Conservation (phyloP, 2,329 filamentous ascomycete species). For the Neophaeococcomyces aloes region DNA sequence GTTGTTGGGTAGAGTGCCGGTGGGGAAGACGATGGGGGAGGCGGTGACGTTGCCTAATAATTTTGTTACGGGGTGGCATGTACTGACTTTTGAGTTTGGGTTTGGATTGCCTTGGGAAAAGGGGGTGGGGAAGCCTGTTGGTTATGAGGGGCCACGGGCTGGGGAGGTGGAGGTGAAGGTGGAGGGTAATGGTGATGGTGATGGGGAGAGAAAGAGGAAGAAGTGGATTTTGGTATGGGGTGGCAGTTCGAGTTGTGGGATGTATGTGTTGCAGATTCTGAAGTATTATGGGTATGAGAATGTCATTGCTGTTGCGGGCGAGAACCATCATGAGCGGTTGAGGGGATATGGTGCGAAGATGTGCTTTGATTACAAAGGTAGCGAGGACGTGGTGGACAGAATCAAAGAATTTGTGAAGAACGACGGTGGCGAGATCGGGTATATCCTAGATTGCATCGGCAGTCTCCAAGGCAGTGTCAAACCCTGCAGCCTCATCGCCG, state of each 20-base stretch:
- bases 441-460: slow-evolving; percentile 48
- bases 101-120: slow-evolving; percentile 48
- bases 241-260: slow-evolving; percentile 28
- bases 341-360: slow-evolving; percentile 24
- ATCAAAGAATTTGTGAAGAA: slow-evolving; percentile 21
- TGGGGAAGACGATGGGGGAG: slow-evolving; percentile 31
- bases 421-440: slow-evolving; percentile 26
- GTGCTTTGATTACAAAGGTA: slow-evolving; percentile 25
- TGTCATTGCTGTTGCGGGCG: slow-evolving; percentile 27
- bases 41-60: slow-evolving; percentile 49
- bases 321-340: slow-evolving; percentile 24
- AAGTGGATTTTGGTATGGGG: slow-evolving; percentile 28
- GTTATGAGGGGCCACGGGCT: slow-evolving; percentile 25
- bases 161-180: slow-evolving; percentile 23
- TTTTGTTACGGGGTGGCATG: slow-evolving; percentile 50
- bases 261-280: slow-evolving; percentile 28
- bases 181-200: no score
- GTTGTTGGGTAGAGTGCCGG: slow-evolving; percentile 40
- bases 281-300: slow-evolving; percentile 27
- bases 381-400: slow-evolving; percentile 13
- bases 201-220: no score
- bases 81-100: slow-evolving; percentile 41
- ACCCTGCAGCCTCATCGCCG: slow-evolving; percentile 43
- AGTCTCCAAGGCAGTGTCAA: slow-evolving; percentile 38
- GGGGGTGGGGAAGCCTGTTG: slow-evolving; percentile 28